Percentiles rank a stretch among this genome's conserved stretches.
These are phyloP conservation scores for Umbelopsis sp. DNA, from an alignment of 371 early-diverging fungal species.

Conservation along the genomic window DNA sequence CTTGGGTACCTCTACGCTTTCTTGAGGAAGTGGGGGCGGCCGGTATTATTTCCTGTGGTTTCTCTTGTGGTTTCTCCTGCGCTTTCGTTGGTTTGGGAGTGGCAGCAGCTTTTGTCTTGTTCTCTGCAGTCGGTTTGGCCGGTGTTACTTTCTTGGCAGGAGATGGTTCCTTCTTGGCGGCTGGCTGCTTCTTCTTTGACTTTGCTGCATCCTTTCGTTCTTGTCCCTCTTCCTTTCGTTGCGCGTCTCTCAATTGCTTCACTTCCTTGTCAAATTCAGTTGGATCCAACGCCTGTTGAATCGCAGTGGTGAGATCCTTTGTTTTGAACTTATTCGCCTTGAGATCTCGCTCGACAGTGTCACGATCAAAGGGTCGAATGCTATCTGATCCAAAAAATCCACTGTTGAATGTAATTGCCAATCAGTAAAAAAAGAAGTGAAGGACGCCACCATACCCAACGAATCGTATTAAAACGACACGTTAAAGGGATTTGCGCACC, in stretches of 20 bases:
- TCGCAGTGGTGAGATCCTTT: slow-evolving; percentile 38
- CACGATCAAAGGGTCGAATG: slow-evolving; percentile 37
- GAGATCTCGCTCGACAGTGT: slow-evolving; percentile 31
- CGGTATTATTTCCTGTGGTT: neutral
- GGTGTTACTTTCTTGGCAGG: slow-evolving; percentile 10
- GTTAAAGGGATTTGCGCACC: no score
- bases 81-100: neutral
- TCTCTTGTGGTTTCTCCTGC: neutral
- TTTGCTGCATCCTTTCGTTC: slow-evolving; percentile 18
- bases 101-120: neutral
- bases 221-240: slow-evolving; percentile 26
- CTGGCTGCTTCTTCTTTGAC: slow-evolving; percentile 17
- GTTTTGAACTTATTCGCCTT: slow-evolving; percentile 42
- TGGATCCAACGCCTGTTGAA: slow-evolving; percentile 49
- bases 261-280: slow-evolving; percentile 19
- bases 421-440: neutral
- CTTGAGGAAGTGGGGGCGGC: neutral
- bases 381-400: slow-evolving; percentile 46
- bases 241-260: slow-evolving; percentile 21
- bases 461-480: neutral
- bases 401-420: slow-evolving; percentile 17
- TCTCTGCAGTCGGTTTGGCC: neutral
- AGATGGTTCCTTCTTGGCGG: slow-evolving; percentile 4
- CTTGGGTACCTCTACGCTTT: slow-evolving; percentile 11
- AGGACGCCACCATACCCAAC: neutral